Evolutionary conservation across 495 filamentous ascomycete species (phyloP).

Genomic region (Cenococcum geophilum): DNA sequence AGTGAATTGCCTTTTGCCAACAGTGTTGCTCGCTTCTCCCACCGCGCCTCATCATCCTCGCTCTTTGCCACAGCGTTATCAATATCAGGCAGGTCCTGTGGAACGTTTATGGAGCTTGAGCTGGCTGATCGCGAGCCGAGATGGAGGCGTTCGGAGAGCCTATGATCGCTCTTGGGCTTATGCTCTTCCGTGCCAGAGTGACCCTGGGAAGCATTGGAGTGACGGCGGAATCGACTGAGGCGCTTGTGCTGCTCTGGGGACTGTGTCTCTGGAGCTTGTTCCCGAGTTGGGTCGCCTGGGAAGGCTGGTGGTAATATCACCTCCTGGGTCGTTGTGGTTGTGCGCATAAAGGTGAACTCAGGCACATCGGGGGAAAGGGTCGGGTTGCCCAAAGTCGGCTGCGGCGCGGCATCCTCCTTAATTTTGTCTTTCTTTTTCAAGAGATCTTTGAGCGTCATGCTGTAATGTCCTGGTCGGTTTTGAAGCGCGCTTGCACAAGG

Average conservation of each 20-base stretch:
- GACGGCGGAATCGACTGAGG: constrained; percentile 43
- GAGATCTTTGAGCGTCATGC: constrained; percentile 67
- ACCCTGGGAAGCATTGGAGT: constrained; percentile 36
- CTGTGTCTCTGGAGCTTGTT: constrained; percentile 23
- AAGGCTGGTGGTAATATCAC: constrained; percentile 60
- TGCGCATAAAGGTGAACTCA: constrained; percentile 77
- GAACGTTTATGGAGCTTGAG: constrained; percentile 62
- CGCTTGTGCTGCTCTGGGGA: constrained; percentile 28
- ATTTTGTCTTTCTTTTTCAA: constrained; percentile 67
- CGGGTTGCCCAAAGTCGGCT: constrained; percentile 4
- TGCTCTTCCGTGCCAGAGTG: constrained; percentile 33
- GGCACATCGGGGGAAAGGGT: constrained; percentile 44
- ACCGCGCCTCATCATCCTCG: constrained; percentile 51
- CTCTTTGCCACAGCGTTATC: constrained; percentile 45
- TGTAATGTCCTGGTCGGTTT: constrained; percentile 19
- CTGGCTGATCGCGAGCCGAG: constrained; percentile 50
- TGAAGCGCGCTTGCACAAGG: constrained; percentile 4
- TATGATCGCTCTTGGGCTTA: constrained; percentile 36
- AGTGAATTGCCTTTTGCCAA: constrained; percentile 62
- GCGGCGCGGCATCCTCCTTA: constrained; percentile 33
- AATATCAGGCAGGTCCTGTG: constrained; percentile 71
- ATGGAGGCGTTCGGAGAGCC: constrained; percentile 65
- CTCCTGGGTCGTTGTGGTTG: constrained; percentile 75
- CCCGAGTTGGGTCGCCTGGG: constrained; percentile 38
- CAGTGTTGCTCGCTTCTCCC: constrained; percentile 87